Base-by-base conservation (phyloP, 805 yeast species). In the Sugiyamaella valdiviana region DNA sequence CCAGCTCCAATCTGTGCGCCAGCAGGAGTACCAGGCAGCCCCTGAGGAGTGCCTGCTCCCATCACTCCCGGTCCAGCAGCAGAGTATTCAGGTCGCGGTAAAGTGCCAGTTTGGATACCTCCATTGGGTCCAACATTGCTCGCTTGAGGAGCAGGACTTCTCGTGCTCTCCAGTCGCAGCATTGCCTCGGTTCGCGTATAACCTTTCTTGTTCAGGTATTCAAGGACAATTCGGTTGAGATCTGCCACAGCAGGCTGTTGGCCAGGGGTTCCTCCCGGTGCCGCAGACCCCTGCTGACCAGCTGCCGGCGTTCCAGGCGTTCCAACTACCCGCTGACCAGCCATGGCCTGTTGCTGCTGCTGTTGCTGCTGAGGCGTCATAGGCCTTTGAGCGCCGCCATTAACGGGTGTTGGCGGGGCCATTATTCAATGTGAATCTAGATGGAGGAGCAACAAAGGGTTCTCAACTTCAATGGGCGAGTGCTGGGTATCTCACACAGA, bases 121-220 rank as follows among this genome's bases (percentile, higher is more conserved):
- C 55, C 55, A 51, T 48, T 50, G 4, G 54, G 58, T 2, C 53
- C 51, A 10, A 48, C 49, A 10, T 37, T 51, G 22, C 44, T 51
- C 7, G 57, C 45, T 6, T 45, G 51, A 12, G 63, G 64, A n/a
- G 60, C 58, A 2, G 65, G 59, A 22, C 63, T 52, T 20, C 70
- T 63, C 36, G 71, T 60, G 23, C 69, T 63, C 64, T 93, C 99
- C 52, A 89, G 79, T 53, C 99, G 78, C 44, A 93, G 74, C 83
- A 90, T 86, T 2, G 96, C 89, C 64, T 93, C 99, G 0, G 99
- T 91, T 57, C 83, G 80, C 57, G 85, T 90, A 62, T 88, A 93
- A 2, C 99, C 99, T 64, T 90, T 89, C 61, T 93, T 91, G 64
- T 82, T 85, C 56, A 93, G 74, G 59, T 91, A 93, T 59, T 93